Evolutionary conservation across 2,329 filamentous ascomycete species (phyloP).

Genomic region (Aureobasidium sp.): DNA sequence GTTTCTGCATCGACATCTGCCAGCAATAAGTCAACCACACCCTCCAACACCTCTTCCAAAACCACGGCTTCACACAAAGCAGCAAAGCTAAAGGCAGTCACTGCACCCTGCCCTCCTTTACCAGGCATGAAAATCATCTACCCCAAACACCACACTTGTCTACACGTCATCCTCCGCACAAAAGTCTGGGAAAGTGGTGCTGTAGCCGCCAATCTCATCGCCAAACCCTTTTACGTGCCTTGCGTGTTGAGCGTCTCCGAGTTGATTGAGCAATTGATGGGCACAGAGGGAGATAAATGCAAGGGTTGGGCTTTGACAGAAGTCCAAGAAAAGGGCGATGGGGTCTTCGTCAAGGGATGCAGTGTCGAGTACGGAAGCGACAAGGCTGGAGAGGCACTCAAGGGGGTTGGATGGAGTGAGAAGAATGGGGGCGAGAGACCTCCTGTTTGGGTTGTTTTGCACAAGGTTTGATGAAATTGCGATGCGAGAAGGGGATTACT

Average conservation of each 20-base stretch:
- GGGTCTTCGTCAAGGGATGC: conserved; percentile 25
- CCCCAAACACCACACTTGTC: conserved; percentile 22
- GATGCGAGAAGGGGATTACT: not conserved
- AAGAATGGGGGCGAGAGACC: conserved; percentile 24
- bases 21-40: not conserved
- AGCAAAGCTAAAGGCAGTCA: not conserved
- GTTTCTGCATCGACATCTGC: not conserved
- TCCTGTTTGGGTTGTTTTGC: conserved; percentile 30
- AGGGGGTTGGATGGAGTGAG: conserved; percentile 26
- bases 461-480: conserved; percentile 17
- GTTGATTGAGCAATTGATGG: conserved; percentile 26
- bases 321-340: conserved; percentile 25
- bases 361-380: conserved; percentile 23
- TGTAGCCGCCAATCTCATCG: conserved; percentile 18
- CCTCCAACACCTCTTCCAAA: not conserved
- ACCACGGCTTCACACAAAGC: not conserved
- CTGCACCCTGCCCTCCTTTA: conserved; percentile 9
- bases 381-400: conserved; percentile 23
- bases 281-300: conserved; percentile 17
- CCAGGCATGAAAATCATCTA: conserved; percentile 24
- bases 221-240: conserved; percentile 27
- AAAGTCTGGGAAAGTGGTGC: conserved; percentile 21
- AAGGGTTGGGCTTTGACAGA: conserved; percentile 27
- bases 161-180: conserved; percentile 24
- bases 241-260: conserved; percentile 21